Percentiles rank a stretch among this genome's conserved stretches.
These are phyloP conservation scores for Daldinia eschscholtzii DNA, from an alignment of 2,329 filamentous ascomycete genomes.

Conservation along the genomic window DNA sequence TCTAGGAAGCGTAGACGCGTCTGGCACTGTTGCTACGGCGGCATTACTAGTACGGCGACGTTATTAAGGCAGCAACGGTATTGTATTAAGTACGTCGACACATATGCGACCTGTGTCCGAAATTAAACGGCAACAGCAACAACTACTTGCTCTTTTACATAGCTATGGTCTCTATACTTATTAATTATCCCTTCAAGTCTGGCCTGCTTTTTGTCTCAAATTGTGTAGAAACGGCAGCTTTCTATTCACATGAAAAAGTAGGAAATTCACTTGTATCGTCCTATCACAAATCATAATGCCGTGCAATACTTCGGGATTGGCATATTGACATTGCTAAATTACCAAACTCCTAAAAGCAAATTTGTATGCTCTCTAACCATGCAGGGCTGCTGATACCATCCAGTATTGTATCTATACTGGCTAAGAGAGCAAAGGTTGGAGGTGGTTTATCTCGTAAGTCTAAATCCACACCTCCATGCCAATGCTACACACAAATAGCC, in stretches of 20 bases:
- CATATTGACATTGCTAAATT: background rate
- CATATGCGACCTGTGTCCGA: background rate
- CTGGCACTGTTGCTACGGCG: background rate
- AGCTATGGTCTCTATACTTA: background rate
- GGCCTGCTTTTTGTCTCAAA: background rate
- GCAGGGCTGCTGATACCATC: slow-evolving; percentile 8
- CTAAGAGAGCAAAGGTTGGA: slow-evolving; percentile 1
- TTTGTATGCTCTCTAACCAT: slow-evolving; percentile 3
- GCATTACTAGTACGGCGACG: background rate
- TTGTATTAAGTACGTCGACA: background rate
- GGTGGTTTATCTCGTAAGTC: slow-evolving; percentile 16
- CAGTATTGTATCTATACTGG: background rate
- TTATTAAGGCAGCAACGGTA: background rate
- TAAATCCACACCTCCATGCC: slow-evolving; percentile 23
- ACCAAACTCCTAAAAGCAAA: slow-evolving; percentile 3
- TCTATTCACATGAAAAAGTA: background rate
- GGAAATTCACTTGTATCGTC: background rate
- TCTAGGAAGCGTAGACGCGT: background rate
- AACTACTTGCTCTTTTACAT: background rate
- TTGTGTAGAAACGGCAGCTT: background rate
- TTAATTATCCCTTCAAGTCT: background rate
- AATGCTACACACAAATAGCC: slow-evolving; percentile 22
- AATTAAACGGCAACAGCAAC: background rate
- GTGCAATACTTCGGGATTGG: background rate
- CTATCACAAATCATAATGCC: background rate